Percentiles rank a stretch among this genome's conserved stretches.
These are phyloP conservation scores for Debaryomyces hansenii DNA, from an alignment of 805 yeast genomes.

Conservation along the genomic window DNA sequence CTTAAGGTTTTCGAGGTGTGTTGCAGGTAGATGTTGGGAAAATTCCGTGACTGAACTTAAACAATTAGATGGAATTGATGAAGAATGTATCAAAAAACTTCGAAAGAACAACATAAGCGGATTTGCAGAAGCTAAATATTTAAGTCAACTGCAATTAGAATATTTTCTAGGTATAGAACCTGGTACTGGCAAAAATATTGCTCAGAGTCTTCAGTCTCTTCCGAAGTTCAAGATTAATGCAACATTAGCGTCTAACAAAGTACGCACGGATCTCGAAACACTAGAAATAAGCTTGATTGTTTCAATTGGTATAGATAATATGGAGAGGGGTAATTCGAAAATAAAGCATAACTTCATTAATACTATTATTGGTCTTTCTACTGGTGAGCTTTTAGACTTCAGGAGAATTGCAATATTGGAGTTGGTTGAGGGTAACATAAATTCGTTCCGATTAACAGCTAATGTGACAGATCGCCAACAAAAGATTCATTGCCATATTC, in stretches of 20 bases:
- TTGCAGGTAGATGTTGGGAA: conserved; percentile 53
- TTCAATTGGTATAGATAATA: not conserved
- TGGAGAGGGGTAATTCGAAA: conserved; percentile 8
- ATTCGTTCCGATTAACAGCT: conserved; percentile 25
- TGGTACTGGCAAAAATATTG: conserved; percentile 40
- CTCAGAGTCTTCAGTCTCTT: conserved; percentile 27
- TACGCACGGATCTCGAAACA: not conserved
- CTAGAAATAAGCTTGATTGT: not conserved
- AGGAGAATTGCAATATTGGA: conserved; percentile 35
- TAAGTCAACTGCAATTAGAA: conserved; percentile 38
- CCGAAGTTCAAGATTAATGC: conserved; percentile 30
- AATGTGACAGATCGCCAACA: conserved; percentile 16
- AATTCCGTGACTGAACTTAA: conserved; percentile 42
- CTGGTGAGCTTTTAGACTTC: conserved; percentile 44
- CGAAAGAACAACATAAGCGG: conserved; percentile 30
- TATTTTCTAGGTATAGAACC: conserved; percentile 39
- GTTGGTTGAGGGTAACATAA: conserved; percentile 12
- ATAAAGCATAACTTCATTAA: conserved; percentile 29
- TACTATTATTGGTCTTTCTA: conserved; percentile 24
- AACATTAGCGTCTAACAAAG: conserved; percentile 8
- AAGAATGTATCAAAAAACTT: conserved; percentile 39
- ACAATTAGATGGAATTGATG: conserved; percentile 50
- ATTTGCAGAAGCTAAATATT: conserved; percentile 26
- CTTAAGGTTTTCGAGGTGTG: conserved; percentile 38
- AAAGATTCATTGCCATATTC: conserved; percentile 24